Evolutionary conservation across 495 filamentous ascomycete genomes (phyloP).

Genomic region (Penicillium manginii): DNA sequence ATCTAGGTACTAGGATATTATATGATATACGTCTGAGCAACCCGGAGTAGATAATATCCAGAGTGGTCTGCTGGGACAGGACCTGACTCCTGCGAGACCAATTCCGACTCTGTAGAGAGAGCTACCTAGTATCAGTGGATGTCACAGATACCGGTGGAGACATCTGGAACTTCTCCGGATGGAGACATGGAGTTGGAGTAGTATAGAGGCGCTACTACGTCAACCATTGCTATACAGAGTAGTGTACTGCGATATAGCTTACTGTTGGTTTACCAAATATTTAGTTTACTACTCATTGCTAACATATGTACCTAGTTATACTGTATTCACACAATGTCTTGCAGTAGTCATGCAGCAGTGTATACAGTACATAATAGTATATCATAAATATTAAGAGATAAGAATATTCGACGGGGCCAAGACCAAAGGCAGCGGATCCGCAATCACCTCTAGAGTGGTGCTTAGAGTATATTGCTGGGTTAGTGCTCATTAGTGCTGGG

Average conservation of each 20-base stretch:
- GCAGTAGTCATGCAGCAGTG: neutral
- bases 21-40: too few relatives aligned
- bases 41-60: too few relatives aligned
- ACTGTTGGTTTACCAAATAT: neutral
- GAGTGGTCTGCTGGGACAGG: too few relatives aligned
- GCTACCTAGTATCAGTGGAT: too few relatives aligned
- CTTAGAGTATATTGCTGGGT: neutral
- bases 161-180: neutral
- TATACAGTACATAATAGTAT: neutral
- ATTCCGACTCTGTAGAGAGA: too few relatives aligned
- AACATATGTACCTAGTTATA: too few relatives aligned
- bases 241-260: neutral
- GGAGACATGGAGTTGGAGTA: neutral
- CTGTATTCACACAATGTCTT: too few relatives aligned
- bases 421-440: too few relatives aligned
- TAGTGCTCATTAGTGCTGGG: neutral
- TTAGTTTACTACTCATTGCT: too few relatives aligned
- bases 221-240: neutral
- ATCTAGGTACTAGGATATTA: too few relatives aligned
- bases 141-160: conserved; percentile 9
- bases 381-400: neutral
- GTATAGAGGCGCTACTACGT: neutral
- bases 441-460: too few relatives aligned
- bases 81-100: too few relatives aligned
- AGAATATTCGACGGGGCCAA: neutral